A percentile compares a stretch with the other conserved stretches of the same genome.
phyloP scores from a whole-genome alignment of 2,329 filamentous ascomycete genomes.

The Penicillium sp. region DNA sequence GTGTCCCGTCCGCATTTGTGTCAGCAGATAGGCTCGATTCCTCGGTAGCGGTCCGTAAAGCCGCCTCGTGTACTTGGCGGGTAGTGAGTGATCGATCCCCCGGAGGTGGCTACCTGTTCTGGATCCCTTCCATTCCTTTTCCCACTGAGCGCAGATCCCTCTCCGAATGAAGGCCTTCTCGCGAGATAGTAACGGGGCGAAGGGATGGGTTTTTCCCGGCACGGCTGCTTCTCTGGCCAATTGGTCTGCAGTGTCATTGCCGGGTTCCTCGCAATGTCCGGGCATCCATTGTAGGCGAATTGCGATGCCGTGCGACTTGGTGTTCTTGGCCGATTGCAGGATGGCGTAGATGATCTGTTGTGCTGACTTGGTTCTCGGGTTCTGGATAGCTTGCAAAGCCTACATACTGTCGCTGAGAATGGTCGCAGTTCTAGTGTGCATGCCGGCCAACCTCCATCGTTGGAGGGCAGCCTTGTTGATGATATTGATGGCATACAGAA shows the following conservation, averaged over 20 bases:
- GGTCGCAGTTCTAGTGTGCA: not conserved
- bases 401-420: too few species aligned
- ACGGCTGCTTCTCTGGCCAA: too few species aligned
- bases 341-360: too few species aligned
- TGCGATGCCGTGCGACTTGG: not conserved
- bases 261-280: too few species aligned
- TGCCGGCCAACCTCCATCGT: not conserved
- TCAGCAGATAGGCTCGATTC: conserved; percentile 15
- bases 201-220: too few species aligned
- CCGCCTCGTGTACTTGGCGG: not conserved
- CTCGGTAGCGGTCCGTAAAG: conserved; percentile 2
- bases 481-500: conserved; percentile 17
- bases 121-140: not conserved
- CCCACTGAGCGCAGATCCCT: not conserved
- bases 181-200: too few species aligned
- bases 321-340: too few species aligned
- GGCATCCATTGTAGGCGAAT: not conserved
- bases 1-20: too few species aligned
- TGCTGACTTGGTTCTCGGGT: too few species aligned
- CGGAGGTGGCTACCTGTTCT: not conserved
- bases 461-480: too few species aligned
- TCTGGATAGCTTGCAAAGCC: too few species aligned
- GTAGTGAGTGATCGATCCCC: not conserved
- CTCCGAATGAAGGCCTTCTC: not conserved
- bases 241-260: too few species aligned